Conservation (phyloP, 1,284 basidiomycete genomes). For the Athelia sp. region DNA sequence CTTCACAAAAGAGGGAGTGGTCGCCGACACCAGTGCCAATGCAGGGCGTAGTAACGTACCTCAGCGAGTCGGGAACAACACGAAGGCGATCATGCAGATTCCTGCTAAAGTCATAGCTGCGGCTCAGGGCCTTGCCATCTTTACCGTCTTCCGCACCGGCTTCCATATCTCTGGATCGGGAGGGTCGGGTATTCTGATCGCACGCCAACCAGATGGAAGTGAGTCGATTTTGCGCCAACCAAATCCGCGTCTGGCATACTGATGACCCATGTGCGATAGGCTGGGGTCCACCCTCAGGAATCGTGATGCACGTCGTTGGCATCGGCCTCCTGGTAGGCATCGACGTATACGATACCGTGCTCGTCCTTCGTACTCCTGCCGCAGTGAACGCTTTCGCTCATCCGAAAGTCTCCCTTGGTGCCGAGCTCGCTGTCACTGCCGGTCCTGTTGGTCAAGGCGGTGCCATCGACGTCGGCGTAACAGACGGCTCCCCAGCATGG, state of each 20-base stretch:
- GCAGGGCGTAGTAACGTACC: too few relatives aligned
- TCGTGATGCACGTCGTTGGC: neutral
- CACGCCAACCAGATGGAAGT: neutral
- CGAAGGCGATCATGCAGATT: neutral
- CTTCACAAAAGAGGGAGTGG: neutral
- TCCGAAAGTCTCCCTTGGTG: constrained; percentile 1
- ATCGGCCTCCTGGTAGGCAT: neutral
- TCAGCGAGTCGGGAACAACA: neutral
- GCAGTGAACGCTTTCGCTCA: neutral
- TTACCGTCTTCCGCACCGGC: neutral
- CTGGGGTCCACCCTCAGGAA: neutral
- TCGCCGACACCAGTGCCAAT: neutral
- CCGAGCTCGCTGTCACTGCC: neutral
- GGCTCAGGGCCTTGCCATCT: neutral
- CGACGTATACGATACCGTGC: neutral
- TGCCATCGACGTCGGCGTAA: neutral
- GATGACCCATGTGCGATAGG: neutral
- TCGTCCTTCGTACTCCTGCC: neutral
- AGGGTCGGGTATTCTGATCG: neutral
- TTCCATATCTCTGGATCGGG: neutral
- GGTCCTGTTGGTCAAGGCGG: neutral
- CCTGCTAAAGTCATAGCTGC: neutral
- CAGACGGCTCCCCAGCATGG: neutral
- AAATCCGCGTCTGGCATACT: neutral
- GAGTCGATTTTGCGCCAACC: neutral